Evolutionary conservation across 2,329 filamentous ascomycete genomes (phyloP).

Genomic region (Aspergillus nomiae): DNA sequence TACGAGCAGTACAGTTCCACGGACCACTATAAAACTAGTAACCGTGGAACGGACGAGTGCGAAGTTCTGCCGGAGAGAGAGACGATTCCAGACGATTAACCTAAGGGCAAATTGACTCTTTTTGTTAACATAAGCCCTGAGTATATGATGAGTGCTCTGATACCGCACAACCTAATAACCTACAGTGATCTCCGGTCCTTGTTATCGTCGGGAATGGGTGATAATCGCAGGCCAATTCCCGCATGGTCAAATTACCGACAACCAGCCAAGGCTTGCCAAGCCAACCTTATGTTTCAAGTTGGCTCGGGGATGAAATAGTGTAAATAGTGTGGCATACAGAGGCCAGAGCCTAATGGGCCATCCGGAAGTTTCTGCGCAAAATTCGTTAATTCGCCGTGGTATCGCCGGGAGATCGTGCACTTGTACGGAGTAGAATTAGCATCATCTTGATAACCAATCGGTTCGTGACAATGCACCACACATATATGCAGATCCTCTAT

Average conservation of each 20-base stretch:
- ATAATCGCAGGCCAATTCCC: not conserved
- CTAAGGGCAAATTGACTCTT: not conserved
- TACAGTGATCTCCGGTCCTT: not conserved
- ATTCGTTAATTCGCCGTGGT: not conserved
- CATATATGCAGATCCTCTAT: not conserved
- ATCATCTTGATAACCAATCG: not conserved
- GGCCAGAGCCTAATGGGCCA: not conserved
- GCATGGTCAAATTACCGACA: not conserved
- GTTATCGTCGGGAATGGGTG: not conserved
- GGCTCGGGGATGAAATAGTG: not conserved
- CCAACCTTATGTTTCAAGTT: not conserved
- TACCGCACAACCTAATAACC: not conserved
- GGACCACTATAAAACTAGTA: not conserved
- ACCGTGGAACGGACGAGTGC: not conserved
- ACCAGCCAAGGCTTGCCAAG: conserved; percentile 1
- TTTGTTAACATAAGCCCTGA: not conserved
- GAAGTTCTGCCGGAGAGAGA: not conserved
- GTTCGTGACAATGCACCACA: not conserved
- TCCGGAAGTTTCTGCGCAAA: not conserved
- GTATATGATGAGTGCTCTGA: not conserved
- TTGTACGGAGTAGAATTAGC: not conserved
- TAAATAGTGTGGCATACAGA: not conserved
- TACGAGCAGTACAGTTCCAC: not conserved
- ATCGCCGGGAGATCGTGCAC: not conserved
- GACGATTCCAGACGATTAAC: not conserved